Evolutionary conservation across 139 green algal species (phyloP), one percentile per base, ranked within the genome.

Genomic region (Haematococcus lacustris): DNA sequence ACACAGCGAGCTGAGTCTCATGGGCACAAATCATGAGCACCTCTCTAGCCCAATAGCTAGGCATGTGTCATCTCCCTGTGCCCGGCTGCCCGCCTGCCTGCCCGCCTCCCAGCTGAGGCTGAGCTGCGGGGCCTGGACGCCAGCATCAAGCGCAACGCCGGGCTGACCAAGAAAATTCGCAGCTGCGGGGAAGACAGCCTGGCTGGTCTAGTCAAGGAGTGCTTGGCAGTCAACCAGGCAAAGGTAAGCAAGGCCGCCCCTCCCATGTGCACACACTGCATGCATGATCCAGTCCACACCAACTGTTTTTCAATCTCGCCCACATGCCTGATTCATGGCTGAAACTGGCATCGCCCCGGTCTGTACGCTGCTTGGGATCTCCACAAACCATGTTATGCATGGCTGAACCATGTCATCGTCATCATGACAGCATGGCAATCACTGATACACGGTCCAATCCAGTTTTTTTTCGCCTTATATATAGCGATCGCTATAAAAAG

Each of bases 71-170:
- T 26, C 21, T 64, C 4, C 17, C 53, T 34, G 26, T 64, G 53
- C 53, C 43, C 9, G 43, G 9, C 23, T 4, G 4, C 9, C 13
- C 26, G 33, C 13, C 53, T 30, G 53, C 53, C 33, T 21, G 53
- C 53, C 53, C 33, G 9, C 4, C 53, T 26, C 33, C 23, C 53
- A 64, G 63, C 35, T 3, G 63, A 69, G 63, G 34, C 34, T 2
- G 35, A 50, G 6, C 30, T 69, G 35, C 88, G 84, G 30, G 63
- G 71, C 53, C 81, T 93, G 30, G 94, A 98, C 76, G 90, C 84
- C 35, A 93, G 85, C 76, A 88, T 98, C 40, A 98, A 98, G 78
- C 83, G 85, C 47, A 98, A 98, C 80, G 91, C 81, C 0, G 86
- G 89, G 0, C 70, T 98, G 5, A 90, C 93, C 28, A 94, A 95